phyloP scores from a whole-genome alignment of 768 basidiomycete species.

The Lepiota subincarnata region DNA sequence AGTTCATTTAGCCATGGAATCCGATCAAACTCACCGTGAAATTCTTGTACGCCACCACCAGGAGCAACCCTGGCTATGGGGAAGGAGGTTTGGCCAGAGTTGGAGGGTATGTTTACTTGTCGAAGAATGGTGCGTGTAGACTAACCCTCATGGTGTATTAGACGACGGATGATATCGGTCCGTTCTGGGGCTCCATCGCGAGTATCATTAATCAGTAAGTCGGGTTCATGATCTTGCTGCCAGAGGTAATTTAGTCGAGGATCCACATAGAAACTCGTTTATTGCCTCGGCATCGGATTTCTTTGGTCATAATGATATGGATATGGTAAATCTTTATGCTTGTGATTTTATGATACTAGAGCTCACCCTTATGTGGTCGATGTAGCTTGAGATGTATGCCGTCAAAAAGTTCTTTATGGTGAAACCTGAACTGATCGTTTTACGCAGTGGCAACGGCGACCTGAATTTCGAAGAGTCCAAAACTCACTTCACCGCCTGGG shows the following conservation, averaged over 20 bases:
- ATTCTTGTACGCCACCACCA: constrained; percentile 17
- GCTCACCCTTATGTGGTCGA: background rate
- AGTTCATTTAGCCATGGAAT: too few species aligned
- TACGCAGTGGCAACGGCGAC: constrained; percentile 54
- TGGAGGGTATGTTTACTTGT: constrained; percentile 47
- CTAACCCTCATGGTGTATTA: constrained; percentile 14
- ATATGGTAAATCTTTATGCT: constrained; percentile 41
- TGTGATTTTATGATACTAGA: background rate
- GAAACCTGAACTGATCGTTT: background rate
- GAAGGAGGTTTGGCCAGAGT: constrained; percentile 53
- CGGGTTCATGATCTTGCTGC: constrained; percentile 9
- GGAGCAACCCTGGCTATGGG: constrained; percentile 66
- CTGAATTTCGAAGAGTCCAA: constrained; percentile 61
- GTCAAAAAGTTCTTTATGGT: background rate
- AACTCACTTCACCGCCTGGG: constrained; percentile 71
- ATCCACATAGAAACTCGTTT: constrained; percentile 53
- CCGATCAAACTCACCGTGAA: too few species aligned
- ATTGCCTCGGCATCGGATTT: constrained; percentile 59
- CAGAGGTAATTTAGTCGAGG: too few species aligned
- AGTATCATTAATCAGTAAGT: constrained; percentile 51
- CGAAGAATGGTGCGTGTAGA: background rate
- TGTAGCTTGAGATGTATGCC: constrained; percentile 52
- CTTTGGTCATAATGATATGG: constrained; percentile 65
- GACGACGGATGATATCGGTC: constrained; percentile 52
- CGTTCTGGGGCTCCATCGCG: constrained; percentile 45